These are phyloP conservation scores for Mucuna pruriens DNA, from an alignment of 306 rosid species.

Conservation along the genomic window DNA sequence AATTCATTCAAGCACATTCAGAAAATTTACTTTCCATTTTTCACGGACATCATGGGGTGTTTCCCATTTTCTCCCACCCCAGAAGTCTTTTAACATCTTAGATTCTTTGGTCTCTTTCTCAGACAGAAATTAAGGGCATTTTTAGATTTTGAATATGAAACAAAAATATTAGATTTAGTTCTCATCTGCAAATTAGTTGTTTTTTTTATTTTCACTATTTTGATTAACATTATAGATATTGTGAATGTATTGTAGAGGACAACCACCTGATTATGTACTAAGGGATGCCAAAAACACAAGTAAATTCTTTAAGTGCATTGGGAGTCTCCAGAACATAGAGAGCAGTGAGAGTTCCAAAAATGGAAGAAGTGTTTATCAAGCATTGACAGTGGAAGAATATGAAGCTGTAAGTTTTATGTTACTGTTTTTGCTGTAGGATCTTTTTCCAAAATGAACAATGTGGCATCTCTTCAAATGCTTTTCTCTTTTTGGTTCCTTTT, in stretches of 20 bases:
- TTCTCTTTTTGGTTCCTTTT: conserved; percentile 29
- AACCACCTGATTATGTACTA: conserved; percentile 93
- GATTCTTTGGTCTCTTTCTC: neutral
- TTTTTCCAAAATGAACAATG: conserved; percentile 23
- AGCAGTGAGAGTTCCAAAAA: conserved; percentile 56
- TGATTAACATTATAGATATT: conserved; percentile 32
- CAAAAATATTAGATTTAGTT: neutral
- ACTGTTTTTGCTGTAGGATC: conserved; percentile 11
- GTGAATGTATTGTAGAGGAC: conserved; percentile 69
- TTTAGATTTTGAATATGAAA: conserved; percentile 35
- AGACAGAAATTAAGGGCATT: neutral
- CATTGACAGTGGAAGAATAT: conserved; percentile 87
- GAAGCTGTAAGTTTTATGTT: conserved; percentile 80
- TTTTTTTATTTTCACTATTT: conserved; percentile 25
- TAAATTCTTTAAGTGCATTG: conserved; percentile 87
- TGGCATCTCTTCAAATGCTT: conserved; percentile 10
- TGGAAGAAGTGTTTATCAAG: conserved; percentile 74
- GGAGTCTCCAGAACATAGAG: conserved; percentile 72
- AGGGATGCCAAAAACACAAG: conserved; percentile 94
- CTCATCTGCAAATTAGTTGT: conserved; percentile 9
- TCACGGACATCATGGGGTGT: neutral
- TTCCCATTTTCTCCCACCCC: neutral
- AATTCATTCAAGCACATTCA: too few species aligned
- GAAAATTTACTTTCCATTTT: too few species aligned
- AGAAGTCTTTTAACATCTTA: neutral